Base-by-base conservation (phyloP, 1,284 basidiomycete genomes). In the Testicularia cyperi region DNA sequence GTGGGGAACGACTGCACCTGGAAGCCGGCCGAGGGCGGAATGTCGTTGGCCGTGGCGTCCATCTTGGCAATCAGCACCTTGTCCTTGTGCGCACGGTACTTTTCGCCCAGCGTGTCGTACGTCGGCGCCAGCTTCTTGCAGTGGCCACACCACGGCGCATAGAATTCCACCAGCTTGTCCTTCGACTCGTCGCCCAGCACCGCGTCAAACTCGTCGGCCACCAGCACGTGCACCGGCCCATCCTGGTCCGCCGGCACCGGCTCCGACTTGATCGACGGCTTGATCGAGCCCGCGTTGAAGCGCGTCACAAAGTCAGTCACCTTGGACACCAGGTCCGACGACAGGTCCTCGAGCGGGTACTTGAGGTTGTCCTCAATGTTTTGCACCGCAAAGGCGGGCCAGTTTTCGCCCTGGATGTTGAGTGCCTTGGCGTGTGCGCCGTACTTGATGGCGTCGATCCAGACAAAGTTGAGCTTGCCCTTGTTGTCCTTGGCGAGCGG, bases 41-140 rank as follows among this genome's bases (percentile, higher is more conserved):
- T 83, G 78, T 99, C 95, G 78, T 99, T 99, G 79, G 92, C 90
- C 55, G 86, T 88, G 5, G 90, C 90, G 74, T 98, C 94, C 83
- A 97, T 87, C 81, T 97, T 96, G 71, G 69, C 73, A 39, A 98
- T 90, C 57, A 86, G 74, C 53, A 98, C 75, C 62, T 85, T 85
- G 77, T 92, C 85, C 81, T 88, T 86, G 76, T 85, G 80, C 38
- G 81, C 78, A 41, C 83, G 82, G 80, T 88, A 98, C 77, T 86
- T 86, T 75, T 94, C 88, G 56, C 85, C 95, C 30, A 99, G 85
- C 26, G 82, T 83, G 66, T 96, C 92, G 89, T 91, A 99, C 43
- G 82, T 89, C 21, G 95, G 95, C 77, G 89, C 90, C 64, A 99
- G 85, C 72, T 90, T 88, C 81, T 95, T 95, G 86, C 91, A 94